Conservation (phyloP, 2,329 filamentous ascomycete species). For the Fusarium phyllophilum region DNA sequence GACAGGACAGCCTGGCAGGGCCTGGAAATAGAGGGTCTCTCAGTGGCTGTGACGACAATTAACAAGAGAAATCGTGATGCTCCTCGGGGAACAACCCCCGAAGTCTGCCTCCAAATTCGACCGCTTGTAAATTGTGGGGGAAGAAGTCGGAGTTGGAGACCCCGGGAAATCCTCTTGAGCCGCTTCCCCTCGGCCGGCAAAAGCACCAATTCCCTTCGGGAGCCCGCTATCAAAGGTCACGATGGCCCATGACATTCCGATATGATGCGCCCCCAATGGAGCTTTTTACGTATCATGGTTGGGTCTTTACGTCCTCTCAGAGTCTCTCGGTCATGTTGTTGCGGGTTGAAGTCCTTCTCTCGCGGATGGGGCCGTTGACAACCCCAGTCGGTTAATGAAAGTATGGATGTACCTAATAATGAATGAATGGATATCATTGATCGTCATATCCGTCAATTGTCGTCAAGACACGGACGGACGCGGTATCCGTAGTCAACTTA, state of each 20-base stretch:
- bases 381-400: constrained; percentile 10
- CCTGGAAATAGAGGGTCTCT: constrained; percentile 21
- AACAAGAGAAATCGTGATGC: constrained; percentile 10
- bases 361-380: constrained; percentile 33
- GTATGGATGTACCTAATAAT: not conserved
- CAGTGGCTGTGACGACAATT: constrained; percentile 22
- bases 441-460: constrained; percentile 38
- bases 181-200: constrained; percentile 46
- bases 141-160: constrained; percentile 41
- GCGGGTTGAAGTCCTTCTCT: constrained; percentile 2
- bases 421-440: constrained; percentile 36
- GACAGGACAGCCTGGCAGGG: constrained; percentile 10
- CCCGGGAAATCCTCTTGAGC: constrained; percentile 52
- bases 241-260: constrained; percentile 39
- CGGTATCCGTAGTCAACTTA: constrained; percentile 1
- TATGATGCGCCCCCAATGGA: constrained; percentile 23
- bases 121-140: constrained; percentile 34
- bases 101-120: constrained; percentile 1
- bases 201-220: constrained; percentile 31
- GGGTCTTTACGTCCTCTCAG: not conserved
- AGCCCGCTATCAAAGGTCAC: constrained; percentile 31
- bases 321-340: constrained; percentile 34
- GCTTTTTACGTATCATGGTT: constrained; percentile 24
- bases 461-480: constrained; percentile 35
- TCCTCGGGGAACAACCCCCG: constrained; percentile 26